Conservation (phyloP, 805 yeast genomes). For the Suhomyces pyralidae region DNA sequence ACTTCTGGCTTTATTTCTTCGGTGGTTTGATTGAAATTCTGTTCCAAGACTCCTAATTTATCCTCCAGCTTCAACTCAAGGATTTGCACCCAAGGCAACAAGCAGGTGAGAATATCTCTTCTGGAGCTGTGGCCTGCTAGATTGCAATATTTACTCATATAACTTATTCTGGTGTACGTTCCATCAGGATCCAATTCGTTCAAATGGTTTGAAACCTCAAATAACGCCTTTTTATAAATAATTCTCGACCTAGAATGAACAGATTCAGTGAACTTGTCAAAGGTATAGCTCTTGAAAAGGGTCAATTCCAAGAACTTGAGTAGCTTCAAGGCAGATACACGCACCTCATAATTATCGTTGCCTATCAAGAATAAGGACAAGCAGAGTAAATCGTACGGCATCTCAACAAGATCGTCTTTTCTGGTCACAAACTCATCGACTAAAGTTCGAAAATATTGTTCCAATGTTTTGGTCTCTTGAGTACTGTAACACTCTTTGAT, state of each 20-base stretch:
- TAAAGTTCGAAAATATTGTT: conserved; percentile 68
- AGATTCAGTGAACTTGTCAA: conserved; percentile 60
- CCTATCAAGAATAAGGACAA: conserved; percentile 79
- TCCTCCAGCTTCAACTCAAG: conserved; percentile 53
- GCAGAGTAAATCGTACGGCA: conserved; percentile 67
- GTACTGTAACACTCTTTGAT: conserved; percentile 69
- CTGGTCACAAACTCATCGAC: conserved; percentile 56
- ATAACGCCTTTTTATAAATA: conserved; percentile 82
- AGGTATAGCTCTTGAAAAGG: conserved; percentile 42
- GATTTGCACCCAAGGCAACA: conserved; percentile 91
- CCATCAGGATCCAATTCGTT: conserved; percentile 56
- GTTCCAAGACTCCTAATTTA: not conserved
- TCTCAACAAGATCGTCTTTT: conserved; percentile 42
- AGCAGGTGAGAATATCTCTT: conserved; percentile 73
- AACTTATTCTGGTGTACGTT: conserved; percentile 62
- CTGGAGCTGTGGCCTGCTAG: conserved; percentile 55
- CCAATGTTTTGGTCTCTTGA: conserved; percentile 51
- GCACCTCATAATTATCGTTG: conserved; percentile 61
- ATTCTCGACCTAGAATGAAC: conserved; percentile 74
- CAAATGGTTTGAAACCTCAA: conserved; percentile 71
- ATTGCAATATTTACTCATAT: conserved; percentile 66
- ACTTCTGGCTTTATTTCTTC: not conserved
- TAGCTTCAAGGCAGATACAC: conserved; percentile 72
- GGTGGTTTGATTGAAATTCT: not conserved
- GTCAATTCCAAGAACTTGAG: conserved; percentile 60